These are phyloP conservation scores for Tricholoma matsutake DNA, from an alignment of 768 basidiomycete species.

Conservation along the genomic window DNA sequence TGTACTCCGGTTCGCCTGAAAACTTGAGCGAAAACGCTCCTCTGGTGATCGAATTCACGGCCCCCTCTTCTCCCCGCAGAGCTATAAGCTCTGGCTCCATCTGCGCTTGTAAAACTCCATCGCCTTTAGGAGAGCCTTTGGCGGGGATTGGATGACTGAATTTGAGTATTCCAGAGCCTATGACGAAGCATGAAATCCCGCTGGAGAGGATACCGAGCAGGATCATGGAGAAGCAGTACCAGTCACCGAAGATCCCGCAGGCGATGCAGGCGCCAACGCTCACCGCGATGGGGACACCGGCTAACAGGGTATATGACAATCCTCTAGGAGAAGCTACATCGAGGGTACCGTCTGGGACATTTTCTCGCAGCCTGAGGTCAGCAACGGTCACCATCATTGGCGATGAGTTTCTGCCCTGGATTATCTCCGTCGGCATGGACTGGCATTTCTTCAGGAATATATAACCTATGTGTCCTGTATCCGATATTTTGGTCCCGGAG, in stretches of 20 bases:
- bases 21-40: conserved; percentile 22
- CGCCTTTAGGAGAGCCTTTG: conserved; percentile 11
- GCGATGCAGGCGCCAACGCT: conserved; percentile 21
- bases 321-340: background rate
- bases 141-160: background rate
- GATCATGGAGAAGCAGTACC: conserved; percentile 30
- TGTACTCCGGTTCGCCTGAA: conserved; percentile 7
- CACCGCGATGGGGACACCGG: conserved; percentile 19
- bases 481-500: conserved; percentile 23
- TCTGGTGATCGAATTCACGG: conserved; percentile 24
- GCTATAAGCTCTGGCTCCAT: conserved; percentile 14
- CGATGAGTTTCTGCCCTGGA: background rate
- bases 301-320: conserved; percentile 10
- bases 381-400: background rate
- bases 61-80: conserved; percentile 21
- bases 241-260: conserved; percentile 26
- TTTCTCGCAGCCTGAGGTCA: background rate
- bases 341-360: background rate
- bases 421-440: conserved; percentile 7
- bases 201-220: conserved; percentile 30
- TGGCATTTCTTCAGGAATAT: conserved; percentile 19
- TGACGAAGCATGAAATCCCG: conserved; percentile 22
- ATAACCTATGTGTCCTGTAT: conserved; percentile 27
- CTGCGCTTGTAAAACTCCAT: conserved; percentile 18
- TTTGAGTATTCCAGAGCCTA: background rate